Percentiles rank a stretch among this genome's conserved stretches.
Conservation (phyloP, 2,329 filamentous ascomycete genomes). For the Parasarocladium wereldwijsianum region DNA sequence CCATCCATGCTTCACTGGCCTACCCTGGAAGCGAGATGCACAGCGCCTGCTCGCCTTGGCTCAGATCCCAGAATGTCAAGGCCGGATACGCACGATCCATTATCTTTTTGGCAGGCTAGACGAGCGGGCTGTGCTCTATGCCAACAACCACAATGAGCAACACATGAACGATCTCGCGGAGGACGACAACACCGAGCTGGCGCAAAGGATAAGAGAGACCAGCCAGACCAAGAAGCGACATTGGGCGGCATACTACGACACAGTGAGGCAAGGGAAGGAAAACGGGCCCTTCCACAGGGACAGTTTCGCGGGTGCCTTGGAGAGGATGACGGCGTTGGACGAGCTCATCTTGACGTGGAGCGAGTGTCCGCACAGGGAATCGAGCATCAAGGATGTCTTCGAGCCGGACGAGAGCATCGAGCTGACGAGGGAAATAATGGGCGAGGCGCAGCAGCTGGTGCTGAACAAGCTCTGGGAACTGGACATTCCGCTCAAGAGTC, state of each 20-base stretch:
- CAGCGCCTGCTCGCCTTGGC: constrained; percentile 28
- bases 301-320: constrained; percentile 5
- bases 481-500: constrained; percentile 7
- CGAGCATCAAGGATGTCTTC: constrained; percentile 6
- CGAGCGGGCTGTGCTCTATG: too few species aligned
- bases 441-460: constrained; percentile 9
- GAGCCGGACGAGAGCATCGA: constrained; percentile 8
- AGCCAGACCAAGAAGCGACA: too few species aligned
- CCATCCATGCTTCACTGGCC: constrained; percentile 22
- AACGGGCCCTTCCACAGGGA: background rate
- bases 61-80: constrained; percentile 23
- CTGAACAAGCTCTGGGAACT: constrained; percentile 8
- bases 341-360: constrained; percentile 11
- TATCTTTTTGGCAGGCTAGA: constrained; percentile 30
- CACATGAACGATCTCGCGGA: too few species aligned
- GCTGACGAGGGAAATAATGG: constrained; percentile 6
- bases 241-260: constrained; percentile 21
- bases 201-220: too few species aligned
- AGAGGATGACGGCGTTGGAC: constrained; percentile 9
- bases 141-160: too few species aligned
- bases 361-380: constrained; percentile 10
- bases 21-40: constrained; percentile 30
- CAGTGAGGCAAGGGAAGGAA: constrained; percentile 14
- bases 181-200: constrained; percentile 16
- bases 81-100: constrained; percentile 25